Conservation (phyloP, 208 protist genomes). For the Porcisia hertigi region DNA sequence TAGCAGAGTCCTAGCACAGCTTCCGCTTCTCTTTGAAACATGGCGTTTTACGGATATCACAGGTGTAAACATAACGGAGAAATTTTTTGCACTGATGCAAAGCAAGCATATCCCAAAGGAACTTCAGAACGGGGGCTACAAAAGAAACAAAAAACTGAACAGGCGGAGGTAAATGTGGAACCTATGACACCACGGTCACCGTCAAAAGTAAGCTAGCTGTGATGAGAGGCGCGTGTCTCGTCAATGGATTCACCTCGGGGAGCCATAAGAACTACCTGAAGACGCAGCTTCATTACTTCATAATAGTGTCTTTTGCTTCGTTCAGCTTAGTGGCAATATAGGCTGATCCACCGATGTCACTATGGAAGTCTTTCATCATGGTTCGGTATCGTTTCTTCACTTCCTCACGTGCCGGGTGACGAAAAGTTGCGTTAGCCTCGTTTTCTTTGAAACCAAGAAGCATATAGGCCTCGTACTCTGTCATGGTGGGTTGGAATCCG, state of each 20-base stretch:
- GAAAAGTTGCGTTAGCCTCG: conserved; percentile 23
- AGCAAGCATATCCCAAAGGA: neutral
- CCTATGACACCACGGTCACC: neutral
- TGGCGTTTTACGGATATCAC: neutral
- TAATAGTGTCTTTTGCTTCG: conserved; percentile 70
- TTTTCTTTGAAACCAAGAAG: conserved; percentile 63
- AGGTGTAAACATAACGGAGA: neutral
- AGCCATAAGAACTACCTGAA: neutral
- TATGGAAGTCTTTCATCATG: conserved; percentile 80
- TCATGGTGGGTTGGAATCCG: conserved; percentile 67
- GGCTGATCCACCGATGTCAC: conserved; percentile 65
- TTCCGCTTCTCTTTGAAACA: neutral
- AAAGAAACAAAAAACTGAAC: neutral
- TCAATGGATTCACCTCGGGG: neutral
- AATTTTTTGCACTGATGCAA: neutral
- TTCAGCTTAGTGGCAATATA: conserved; percentile 86
- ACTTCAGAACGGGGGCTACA: neutral
- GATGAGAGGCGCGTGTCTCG: neutral
- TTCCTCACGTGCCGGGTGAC: conserved; percentile 46
- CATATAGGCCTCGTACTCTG: conserved; percentile 62
- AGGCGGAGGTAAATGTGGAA: neutral
- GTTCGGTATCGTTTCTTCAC: conserved; percentile 68
- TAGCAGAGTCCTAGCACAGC: neutral
- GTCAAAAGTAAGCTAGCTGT: neutral
- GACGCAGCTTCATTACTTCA: conserved; percentile 31